Conservation (phyloP, 108 stramenopile species). For the Cyclostephanos invisitatus region DNA sequence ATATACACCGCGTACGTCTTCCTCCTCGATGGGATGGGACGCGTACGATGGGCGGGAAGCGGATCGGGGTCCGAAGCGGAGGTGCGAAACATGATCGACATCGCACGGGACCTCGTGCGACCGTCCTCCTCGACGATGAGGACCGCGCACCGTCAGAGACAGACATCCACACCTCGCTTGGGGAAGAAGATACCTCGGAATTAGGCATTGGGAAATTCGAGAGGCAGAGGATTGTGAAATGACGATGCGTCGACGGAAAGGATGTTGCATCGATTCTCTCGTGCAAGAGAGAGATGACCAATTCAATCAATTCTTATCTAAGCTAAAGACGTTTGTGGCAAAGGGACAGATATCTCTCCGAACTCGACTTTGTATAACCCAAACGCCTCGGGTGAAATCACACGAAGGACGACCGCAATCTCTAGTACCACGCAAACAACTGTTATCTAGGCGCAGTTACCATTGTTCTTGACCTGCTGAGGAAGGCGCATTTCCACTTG, state of each 20-base stretch:
- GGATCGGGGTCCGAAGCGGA: slow-evolving; percentile 72
- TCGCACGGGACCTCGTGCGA: slow-evolving; percentile 57
- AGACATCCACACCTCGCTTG: slow-evolving; percentile 20
- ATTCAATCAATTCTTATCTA: neutral
- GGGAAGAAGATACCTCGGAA: slow-evolving; percentile 30
- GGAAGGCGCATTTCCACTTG: no score
- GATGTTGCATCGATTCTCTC: neutral
- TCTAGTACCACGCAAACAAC: no score
- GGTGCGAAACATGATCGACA: slow-evolving; percentile 48
- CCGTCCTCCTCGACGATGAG: slow-evolving; percentile 8
- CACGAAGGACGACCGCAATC: no score
- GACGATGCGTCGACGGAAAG: neutral
- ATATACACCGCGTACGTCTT: slow-evolving; percentile 78
- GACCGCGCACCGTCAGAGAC: slow-evolving; percentile 6
- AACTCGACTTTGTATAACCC: neutral
- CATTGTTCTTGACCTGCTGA: no score
- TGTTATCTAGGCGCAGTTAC: no score
- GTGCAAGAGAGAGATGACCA: neutral
- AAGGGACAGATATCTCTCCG: neutral
- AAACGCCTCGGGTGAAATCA: neutral
- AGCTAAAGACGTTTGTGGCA: neutral
- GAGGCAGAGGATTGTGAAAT: neutral
- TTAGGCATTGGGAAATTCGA: neutral
- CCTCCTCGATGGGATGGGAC: slow-evolving; percentile 76
- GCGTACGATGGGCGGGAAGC: slow-evolving; percentile 80